phyloP scores from a whole-genome alignment of 805 yeast species.

The Schwanniomyces polymorphus region DNA sequence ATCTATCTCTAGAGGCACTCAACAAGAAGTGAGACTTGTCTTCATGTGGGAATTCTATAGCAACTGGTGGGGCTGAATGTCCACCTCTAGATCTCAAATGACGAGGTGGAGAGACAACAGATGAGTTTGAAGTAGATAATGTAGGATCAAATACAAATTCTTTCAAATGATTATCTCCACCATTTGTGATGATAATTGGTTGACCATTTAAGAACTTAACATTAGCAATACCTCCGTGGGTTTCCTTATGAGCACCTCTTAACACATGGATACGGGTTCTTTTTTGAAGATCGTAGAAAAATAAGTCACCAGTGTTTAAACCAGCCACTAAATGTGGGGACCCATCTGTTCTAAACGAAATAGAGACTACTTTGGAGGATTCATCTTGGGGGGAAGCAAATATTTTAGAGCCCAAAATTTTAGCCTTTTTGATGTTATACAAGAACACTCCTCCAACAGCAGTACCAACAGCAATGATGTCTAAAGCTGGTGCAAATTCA shows the following conservation, averaged over 20 bases:
- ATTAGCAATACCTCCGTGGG: slow-evolving; percentile 74
- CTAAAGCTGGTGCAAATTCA: slow-evolving; percentile 84
- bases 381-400: slow-evolving; percentile 41
- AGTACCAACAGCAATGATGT: slow-evolving; percentile 77
- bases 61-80: slow-evolving; percentile 87
- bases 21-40: slow-evolving; percentile 76
- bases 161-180: slow-evolving; percentile 86
- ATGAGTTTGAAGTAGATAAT: slow-evolving; percentile 58
- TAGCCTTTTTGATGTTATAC: slow-evolving; percentile 68
- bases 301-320: slow-evolving; percentile 75
- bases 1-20: slow-evolving; percentile 82
- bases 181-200: slow-evolving; percentile 84
- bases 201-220: slow-evolving; percentile 85
- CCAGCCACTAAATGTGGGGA: slow-evolving; percentile 81
- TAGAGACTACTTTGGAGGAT: slow-evolving; percentile 49
- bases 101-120: slow-evolving; percentile 86
- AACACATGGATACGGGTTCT: slow-evolving; percentile 74
- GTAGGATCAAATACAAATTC: slow-evolving; percentile 95
- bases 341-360: slow-evolving; percentile 92
- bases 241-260: slow-evolving; percentile 69
- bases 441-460: slow-evolving; percentile 64
- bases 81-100: slow-evolving; percentile 93
- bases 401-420: slow-evolving; percentile 47
- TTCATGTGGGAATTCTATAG: slow-evolving; percentile 73
- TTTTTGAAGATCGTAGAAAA: slow-evolving; percentile 78